A percentile compares a stretch with the other conserved stretches of the same genome.
These are phyloP conservation scores for Xylariaceae sp. DNA, from an alignment of 2,329 filamentous ascomycete species.

Conservation along the genomic window DNA sequence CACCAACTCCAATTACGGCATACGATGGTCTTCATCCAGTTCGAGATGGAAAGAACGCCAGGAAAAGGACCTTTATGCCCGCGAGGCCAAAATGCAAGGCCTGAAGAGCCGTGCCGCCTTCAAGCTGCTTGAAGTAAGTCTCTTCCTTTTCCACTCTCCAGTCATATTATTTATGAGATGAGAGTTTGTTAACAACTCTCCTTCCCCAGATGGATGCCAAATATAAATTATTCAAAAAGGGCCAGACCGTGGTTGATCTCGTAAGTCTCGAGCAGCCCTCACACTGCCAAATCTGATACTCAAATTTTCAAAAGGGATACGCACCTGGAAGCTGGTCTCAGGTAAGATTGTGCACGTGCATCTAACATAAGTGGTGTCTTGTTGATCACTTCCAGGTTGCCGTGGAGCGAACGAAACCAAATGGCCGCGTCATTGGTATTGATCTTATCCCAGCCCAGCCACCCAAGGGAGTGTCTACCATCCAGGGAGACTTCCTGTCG, in stretches of 20 bases:
- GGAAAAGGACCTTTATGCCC: conserved; percentile 62
- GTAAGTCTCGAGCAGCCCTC: conserved; percentile 42
- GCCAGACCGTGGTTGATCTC: conserved; percentile 85
- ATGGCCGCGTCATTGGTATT: conserved; percentile 79
- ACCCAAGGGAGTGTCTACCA: conserved; percentile 83
- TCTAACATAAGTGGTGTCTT: background rate
- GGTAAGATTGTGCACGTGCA: conserved; percentile 35
- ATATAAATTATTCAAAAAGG: conserved; percentile 69
- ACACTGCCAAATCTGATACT: conserved; percentile 6
- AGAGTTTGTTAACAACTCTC: conserved; percentile 1
- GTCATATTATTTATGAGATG: background rate
- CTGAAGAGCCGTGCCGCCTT: conserved; percentile 90
- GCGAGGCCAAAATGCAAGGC: conserved; percentile 69
- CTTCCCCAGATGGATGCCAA: conserved; percentile 67
- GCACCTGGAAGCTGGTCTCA: conserved; percentile 71
- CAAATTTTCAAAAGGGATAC: conserved; percentile 52
- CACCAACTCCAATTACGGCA: background rate
- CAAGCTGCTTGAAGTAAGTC: conserved; percentile 74
- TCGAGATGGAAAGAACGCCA: conserved; percentile 78
- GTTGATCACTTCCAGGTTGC: conserved; percentile 58
- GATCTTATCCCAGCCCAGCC: conserved; percentile 91
- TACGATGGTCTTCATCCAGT: conserved; percentile 54
- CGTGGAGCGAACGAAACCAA: conserved; percentile 66
- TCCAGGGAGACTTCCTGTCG: conserved; percentile 90
- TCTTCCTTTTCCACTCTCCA: background rate